Conservation (phyloP, 306 rosid species). For the Sphenostylis stenocarpa region DNA sequence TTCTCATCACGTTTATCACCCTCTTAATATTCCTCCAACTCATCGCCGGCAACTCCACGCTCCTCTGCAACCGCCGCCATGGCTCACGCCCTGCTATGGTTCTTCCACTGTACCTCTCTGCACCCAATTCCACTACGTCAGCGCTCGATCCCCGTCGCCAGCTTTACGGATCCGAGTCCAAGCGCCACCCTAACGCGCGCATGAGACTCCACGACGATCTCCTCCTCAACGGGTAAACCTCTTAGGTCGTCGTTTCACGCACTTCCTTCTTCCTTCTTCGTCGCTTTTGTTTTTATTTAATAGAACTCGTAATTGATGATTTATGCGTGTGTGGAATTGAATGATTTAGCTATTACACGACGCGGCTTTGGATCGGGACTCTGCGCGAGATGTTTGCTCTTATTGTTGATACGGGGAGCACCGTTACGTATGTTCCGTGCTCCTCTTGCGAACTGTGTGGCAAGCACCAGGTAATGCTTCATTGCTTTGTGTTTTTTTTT, state of each 20-base stretch:
- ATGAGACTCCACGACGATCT: conserved; percentile 96
- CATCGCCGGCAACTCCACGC: conserved; percentile 29
- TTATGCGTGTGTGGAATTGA: conserved; percentile 1
- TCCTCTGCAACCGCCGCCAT: conserved; percentile 34
- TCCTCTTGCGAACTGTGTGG: conserved; percentile 84
- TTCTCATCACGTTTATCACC: background rate
- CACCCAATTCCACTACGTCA: conserved; percentile 47
- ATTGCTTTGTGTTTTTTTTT: background rate
- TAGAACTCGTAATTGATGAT: background rate
- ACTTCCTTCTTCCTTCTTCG: too few relatives aligned
- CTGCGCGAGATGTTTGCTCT: conserved; percentile 90
- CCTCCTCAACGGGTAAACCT: conserved; percentile 75
- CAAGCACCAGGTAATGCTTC: conserved; percentile 51
- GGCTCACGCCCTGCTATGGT: conserved; percentile 64
- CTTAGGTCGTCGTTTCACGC: background rate
- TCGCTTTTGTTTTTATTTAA: background rate
- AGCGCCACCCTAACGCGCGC: conserved; percentile 70
- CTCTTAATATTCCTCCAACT: conserved; percentile 24
- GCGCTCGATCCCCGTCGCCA: conserved; percentile 56
- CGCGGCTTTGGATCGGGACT: conserved; percentile 93
- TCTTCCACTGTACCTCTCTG: conserved; percentile 67
- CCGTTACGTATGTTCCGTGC: conserved; percentile 96
- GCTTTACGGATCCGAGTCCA: conserved; percentile 60
- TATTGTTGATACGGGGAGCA: conserved; percentile 95
- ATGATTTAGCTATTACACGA: conserved; percentile 71